Evolutionary conservation across 1,284 basidiomycete species (phyloP), one percentile per base, ranked within the genome.

Genomic region (Malassezia obtusa): DNA sequence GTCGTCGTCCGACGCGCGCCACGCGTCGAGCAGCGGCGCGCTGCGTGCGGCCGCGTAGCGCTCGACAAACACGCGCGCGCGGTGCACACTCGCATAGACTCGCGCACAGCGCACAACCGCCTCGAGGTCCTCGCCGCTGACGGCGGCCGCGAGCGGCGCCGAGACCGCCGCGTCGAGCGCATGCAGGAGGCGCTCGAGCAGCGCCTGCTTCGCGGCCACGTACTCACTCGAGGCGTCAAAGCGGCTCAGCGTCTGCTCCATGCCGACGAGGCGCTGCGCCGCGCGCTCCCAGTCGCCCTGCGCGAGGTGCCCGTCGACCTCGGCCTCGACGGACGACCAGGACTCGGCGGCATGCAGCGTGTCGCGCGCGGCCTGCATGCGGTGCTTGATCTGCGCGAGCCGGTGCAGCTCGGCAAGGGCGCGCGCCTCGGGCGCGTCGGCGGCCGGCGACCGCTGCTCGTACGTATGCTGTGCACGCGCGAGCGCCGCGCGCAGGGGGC

Each of bases 311-410:
- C 83, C 79, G 0, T 85, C 85, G 39, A 94, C 85, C 75, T 96
- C 91, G 43, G 85, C 80, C 74, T 95, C 91, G 35, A 96, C 80
- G 0, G 87, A 87, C 46, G 85, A 87, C 91, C 91, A 95, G 59
- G 84, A 86, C 77, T 94, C 87, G 21, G 90, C 89, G 70, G 94
- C 89, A 30, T 83, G 81, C 19, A 94, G 75, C 14, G 92, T 87
- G 57, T 86, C 87, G 26, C 88, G 80, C 1, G 87, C 81, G 1
- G 83, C 82, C 64, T 88, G 85, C 87, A 95, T 90, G 37, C 85
- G 80, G 15, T 78, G 78, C 71, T 89, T 91, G 32, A 89, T 80
- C 9, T 81, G 82, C 74, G 94, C 88, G 22, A 95, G 79, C 40
- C 83, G 79, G 51, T 83, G 81, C 9, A 96, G 76, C 38, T 81